phyloP scores from a whole-genome alignment of 2,329 filamentous ascomycete species.

The Diaporthe amygdali region DNA sequence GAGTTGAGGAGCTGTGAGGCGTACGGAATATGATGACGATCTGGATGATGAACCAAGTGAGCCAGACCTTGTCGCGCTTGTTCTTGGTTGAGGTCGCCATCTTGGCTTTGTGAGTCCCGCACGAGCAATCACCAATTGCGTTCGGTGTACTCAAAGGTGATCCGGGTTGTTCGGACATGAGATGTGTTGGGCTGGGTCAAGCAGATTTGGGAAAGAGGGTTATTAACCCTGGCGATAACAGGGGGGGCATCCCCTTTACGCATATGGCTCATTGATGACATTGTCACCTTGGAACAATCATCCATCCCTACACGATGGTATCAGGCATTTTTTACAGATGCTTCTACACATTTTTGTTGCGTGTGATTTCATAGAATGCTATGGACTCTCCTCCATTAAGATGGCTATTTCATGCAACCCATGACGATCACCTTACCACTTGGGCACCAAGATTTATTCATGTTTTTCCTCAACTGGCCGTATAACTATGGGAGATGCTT shows the following conservation, averaged over 20 bases:
- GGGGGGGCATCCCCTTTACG: not conserved
- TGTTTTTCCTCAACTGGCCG: too few relatives aligned
- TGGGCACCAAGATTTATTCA: too few relatives aligned
- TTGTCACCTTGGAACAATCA: not conserved
- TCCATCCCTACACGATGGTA: too few relatives aligned
- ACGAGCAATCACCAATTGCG: not conserved
- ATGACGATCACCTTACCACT: too few relatives aligned
- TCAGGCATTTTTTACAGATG: too few relatives aligned
- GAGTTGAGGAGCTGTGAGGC: constrained; percentile 14
- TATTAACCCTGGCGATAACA: not conserved
- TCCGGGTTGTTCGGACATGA: not conserved
- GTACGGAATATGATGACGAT: constrained; percentile 37
- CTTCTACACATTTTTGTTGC: too few relatives aligned
- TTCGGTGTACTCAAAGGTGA: not conserved
- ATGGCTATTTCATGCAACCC: too few relatives aligned
- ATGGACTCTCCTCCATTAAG: too few relatives aligned
- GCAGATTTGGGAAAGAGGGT: not conserved
- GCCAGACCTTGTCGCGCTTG: constrained; percentile 36
- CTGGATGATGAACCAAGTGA: constrained; percentile 39
- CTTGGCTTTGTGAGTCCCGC: not conserved
- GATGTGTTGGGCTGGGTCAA: not conserved
- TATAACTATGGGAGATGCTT: too few relatives aligned
- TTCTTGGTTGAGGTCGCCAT: constrained; percentile 24
- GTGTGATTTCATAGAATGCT: too few relatives aligned
- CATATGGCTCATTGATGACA: not conserved